These are phyloP conservation scores for Wickerhamiella slavikovae DNA, from an alignment of 805 yeast genomes.

Conservation along the genomic window DNA sequence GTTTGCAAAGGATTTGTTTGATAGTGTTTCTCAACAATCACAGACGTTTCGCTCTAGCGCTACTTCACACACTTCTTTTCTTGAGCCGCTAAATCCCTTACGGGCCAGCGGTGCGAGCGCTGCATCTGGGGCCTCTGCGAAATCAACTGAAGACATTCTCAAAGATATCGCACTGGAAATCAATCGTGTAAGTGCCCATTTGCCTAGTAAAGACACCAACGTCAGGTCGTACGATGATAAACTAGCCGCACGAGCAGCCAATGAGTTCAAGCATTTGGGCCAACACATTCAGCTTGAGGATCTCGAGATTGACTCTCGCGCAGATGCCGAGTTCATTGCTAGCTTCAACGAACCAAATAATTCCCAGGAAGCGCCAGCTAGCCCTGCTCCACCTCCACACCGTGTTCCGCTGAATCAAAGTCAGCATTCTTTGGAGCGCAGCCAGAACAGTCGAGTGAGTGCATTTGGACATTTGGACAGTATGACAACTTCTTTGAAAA, in stretches of 20 bases:
- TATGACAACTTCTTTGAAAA: background rate
- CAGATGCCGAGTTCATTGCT: background rate
- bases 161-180: constrained; percentile 13
- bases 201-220: constrained; percentile 4
- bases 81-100: background rate
- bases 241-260: too few species aligned
- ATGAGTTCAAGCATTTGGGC: too few species aligned
- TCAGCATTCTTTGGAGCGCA: background rate
- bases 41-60: too few species aligned
- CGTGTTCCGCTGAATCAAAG: background rate
- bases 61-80: constrained; percentile 1
- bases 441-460: too few species aligned
- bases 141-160: constrained; percentile 13
- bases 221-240: too few species aligned
- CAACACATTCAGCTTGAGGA: background rate
- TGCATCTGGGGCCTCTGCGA: constrained; percentile 3
- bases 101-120: background rate
- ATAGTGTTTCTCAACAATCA: too few species aligned
- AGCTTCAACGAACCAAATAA: background rate
- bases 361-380: background rate
- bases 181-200: constrained; percentile 8
- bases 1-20: too few species aligned
- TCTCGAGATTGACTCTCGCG: background rate
- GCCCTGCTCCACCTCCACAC: constrained; percentile 2
- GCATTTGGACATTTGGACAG: too few species aligned